Evolutionary conservation across 257 asterid species (phyloP), one percentile per base, ranked within the genome.

Genomic region (Jaltomata sinuosa): DNA sequence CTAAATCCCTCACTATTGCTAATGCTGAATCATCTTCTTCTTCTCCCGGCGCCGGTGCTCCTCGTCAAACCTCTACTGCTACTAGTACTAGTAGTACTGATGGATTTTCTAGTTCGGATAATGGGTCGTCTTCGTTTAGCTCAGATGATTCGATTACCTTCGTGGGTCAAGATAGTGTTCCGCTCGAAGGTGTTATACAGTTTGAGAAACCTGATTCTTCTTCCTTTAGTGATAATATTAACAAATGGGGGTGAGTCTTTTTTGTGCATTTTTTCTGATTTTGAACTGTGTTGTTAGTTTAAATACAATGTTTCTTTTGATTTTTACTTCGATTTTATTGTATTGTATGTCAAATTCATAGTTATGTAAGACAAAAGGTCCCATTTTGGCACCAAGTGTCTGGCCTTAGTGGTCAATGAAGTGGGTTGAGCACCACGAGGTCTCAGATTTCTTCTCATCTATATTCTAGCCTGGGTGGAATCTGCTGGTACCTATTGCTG

Each of bases 151-250:
- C 92, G 2, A 86, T 93, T 27, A 81, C 98, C 7, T 55, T 92
- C 19, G 93, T 93, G 54, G 92, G 92, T 11, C 92, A 91, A 40
- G 87, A 91, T 22, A 90, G 87, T 83, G 91, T 91, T 52, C 91
- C 93, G 22, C 97, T 94, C 31, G 97, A 94, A 88, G 98, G 98
- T 27, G 97, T 95, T 68, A 94, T 95, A 83, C 98, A 92, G 91
- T 95, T 92, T 85, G 95, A 93, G 67, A 94, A 93, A 85, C 95
- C 98, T 27, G 80, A 84, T 11, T 84, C 91, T 8, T 32, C 85
- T 78, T 86, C 93, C 27, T 81, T 50, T 76, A 85, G 74, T 72
- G 54, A 84, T 15, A 59, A 77, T 7, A 53, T 95, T 40, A 84
- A 91, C 67, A 95, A 92, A 92, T 91, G 94, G 97, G 94, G 98